Evolutionary conservation across 805 yeast species (phyloP).

Genomic region (Blastobotrys americana): DNA sequence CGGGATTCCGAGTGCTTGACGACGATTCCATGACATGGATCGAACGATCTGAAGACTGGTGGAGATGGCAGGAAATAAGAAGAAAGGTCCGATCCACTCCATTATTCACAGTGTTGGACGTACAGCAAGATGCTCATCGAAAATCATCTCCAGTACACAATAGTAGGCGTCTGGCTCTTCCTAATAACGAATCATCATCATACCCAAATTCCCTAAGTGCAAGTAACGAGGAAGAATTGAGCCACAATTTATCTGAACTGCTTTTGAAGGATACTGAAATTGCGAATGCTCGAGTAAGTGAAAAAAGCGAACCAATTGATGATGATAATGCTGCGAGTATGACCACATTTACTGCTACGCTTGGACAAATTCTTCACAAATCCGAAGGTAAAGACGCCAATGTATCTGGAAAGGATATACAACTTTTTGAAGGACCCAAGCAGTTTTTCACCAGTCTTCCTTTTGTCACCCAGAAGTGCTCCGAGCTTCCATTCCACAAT

Average conservation of each 20-base stretch:
- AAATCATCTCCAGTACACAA: background rate
- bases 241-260: background rate
- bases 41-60: constrained; percentile 21
- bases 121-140: too few relatives aligned
- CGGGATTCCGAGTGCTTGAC: constrained; percentile 13
- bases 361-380: constrained; percentile 27
- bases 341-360: constrained; percentile 26
- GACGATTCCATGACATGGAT: constrained; percentile 26
- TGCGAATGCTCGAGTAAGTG: constrained; percentile 1
- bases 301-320: constrained; percentile 7
- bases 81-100: background rate
- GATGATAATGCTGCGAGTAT: background rate
- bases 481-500: constrained; percentile 20
- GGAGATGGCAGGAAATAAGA: constrained; percentile 19
- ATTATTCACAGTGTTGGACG: too few relatives aligned
- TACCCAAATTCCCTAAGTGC: too few relatives aligned
- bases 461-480: constrained; percentile 18
- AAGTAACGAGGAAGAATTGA: background rate
- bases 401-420: too few relatives aligned
- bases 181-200: background rate
- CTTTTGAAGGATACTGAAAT: background rate
- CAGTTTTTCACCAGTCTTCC: constrained; percentile 28
- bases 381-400: constrained; percentile 13
- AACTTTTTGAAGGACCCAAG: too few relatives aligned
- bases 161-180: background rate